Evolutionary conservation across 2,329 filamentous ascomycete genomes (phyloP), one percentile per base, ranked within the genome.

Genomic region (Ophiostoma sp.): DNA sequence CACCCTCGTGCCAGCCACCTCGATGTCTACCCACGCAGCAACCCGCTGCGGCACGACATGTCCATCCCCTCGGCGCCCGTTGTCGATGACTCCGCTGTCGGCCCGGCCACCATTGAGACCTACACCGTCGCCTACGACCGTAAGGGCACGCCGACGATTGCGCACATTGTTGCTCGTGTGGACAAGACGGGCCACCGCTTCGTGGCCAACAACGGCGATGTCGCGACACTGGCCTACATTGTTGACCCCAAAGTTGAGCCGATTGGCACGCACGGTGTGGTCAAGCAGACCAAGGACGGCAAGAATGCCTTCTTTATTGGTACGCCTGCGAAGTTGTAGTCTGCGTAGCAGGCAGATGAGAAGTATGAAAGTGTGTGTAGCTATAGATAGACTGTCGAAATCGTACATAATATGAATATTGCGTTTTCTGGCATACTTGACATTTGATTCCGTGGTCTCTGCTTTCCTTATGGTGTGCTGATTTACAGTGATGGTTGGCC

Each of bases 121-220:
- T 73, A 73, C 39, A 73, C 71, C 0, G 69, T 73, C 7, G 69
- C 28, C 17, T 73, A 69, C 25, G 64, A 55, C 19, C 63, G 73
- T 3, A 59, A 17, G 9, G 73, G 71, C 12, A 6, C 36, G 2
- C 73, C 73, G 2, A 7, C n/a, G 0, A 25, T 69, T 4, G 73
- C 36, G 0, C 59, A 69, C 39, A 69, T 75, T 50, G 69, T 75
- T 5, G 69, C 48, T 0, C 50, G 69, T 15, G 33, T 72, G 4
- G 52, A 69, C 9, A 15, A 8, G 17, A 57, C 36, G 1, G 68
- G 69, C 2, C 55, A 63, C 22, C 71, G 74, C 4, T 73, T 72
- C 7, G 69, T 73, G 28, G 50, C 71, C 11, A 73, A 73, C 45
- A 55, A 71, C 6, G 69, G 71, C 36, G 74, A 75, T 17, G 69